Conservation (phyloP, 805 yeast genomes). For the Nakazawaea wickerhamii region DNA sequence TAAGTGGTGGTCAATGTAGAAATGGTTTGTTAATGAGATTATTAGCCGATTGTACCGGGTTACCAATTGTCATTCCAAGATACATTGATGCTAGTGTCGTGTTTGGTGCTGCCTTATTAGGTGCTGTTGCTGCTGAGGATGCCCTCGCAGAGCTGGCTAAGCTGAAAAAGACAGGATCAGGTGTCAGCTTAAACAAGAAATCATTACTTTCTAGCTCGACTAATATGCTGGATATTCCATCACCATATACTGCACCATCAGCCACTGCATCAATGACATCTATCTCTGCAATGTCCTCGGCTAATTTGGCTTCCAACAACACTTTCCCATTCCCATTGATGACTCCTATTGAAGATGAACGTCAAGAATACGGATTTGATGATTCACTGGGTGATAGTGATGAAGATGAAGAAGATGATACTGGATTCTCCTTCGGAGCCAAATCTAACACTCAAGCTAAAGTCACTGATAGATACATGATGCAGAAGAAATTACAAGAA, state of each 20-base stretch:
- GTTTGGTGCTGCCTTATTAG: conserved; percentile 90
- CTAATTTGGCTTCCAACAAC: conserved; percentile 26
- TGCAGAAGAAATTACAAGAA: conserved; percentile 8
- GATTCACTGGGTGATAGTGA: conserved; percentile 16
- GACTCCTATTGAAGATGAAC: conserved; percentile 31
- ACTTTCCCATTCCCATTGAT: conserved; percentile 46
- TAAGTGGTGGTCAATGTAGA: conserved; percentile 97
- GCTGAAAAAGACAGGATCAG: conserved; percentile 19
- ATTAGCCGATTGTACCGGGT: conserved; percentile 87
- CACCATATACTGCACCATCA: conserved; percentile 76
- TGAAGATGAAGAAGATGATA: conserved; percentile 39
- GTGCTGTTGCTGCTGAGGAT: conserved; percentile 86
- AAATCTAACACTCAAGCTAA: conserved; percentile 49
- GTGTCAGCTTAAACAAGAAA: conserved; percentile 22
- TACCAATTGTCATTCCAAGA: conserved; percentile 88
- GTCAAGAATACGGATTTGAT: conserved; percentile 25
- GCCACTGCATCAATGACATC: conserved; percentile 70
- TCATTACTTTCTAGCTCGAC: conserved; percentile 22
- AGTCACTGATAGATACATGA: conserved; percentile 38
- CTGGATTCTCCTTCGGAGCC: conserved; percentile 55
- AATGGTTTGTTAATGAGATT: conserved; percentile 84
- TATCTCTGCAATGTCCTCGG: conserved; percentile 42
- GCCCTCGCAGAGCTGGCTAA: conserved; percentile 29
- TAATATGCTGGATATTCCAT: conserved; percentile 31
- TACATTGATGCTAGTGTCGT: conserved; percentile 97